phyloP scores from a whole-genome alignment of 352 stramenopile genomes.

The Globisporangium lucens region DNA sequence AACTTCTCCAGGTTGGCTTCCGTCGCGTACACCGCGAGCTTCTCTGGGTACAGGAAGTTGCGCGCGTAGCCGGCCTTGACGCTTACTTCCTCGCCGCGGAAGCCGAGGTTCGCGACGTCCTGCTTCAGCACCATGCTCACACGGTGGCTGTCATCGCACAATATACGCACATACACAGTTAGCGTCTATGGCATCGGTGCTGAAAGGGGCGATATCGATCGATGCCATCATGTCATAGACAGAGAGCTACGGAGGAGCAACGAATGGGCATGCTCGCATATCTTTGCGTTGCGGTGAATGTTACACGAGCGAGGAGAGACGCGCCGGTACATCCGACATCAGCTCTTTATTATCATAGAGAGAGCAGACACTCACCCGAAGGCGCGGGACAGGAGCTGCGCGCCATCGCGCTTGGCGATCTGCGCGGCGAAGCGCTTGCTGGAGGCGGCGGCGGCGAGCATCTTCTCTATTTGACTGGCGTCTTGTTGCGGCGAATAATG shows the following conservation, averaged over 20 bases:
- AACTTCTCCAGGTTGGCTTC: conserved; percentile 85
- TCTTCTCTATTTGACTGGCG: neutral
- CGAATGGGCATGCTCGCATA: neutral
- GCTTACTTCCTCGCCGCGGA: conserved; percentile 88
- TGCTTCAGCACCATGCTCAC: conserved; percentile 87
- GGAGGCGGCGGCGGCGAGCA: conserved; percentile 13
- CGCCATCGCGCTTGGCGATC: conserved; percentile 36
- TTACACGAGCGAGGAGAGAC: neutral
- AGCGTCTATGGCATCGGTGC: neutral
- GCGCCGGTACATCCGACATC: neutral
- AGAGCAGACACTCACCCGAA: conserved; percentile 49
- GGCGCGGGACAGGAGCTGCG: conserved; percentile 41
- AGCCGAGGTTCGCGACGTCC: conserved; percentile 80
- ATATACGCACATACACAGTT: neutral
- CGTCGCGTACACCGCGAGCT: conserved; percentile 93
- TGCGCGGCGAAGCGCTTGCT: conserved; percentile 12
- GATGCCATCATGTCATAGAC: neutral
- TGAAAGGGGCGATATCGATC: neutral
- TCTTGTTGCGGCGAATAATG: conserved; percentile 1
- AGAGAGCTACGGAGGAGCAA: neutral
- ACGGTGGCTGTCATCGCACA: conserved; percentile 43
- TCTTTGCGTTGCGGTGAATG: neutral
- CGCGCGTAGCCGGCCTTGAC: conserved; percentile 93
- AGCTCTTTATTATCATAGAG: neutral
- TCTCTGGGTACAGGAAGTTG: conserved; percentile 93